Base-by-base conservation (phyloP, 306 rosid genomes). In the Sicyos baderoa region DNA sequence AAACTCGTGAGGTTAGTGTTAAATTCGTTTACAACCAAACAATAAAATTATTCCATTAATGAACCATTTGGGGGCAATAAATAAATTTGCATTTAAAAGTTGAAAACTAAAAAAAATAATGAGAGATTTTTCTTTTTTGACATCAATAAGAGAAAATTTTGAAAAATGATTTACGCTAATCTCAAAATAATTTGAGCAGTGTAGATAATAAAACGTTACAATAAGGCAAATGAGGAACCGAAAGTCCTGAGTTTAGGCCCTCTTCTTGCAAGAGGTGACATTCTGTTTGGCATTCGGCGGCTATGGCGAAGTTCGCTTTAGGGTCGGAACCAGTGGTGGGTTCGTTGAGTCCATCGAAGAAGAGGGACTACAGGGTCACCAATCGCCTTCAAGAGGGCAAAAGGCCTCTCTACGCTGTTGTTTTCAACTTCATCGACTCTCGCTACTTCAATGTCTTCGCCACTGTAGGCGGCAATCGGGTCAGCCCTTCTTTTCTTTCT, bases 381-480 rank as follows among this genome's bases (percentile, higher is more conserved):
- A 93, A 93, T 79, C 85, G 96, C 60, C 96, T 93, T 50, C 96
- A 90, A 71, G 99, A 93, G 78, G 97, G 97, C 13, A 90, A 90
- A 70, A 86, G 94, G 42, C 99, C 99, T 53, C 67, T 90, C 1
- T 90, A 90, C 78, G 94, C 96, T 60, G 77, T 90, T 49, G 91
- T 90, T 81, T 93, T 93, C 83, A 93, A 93, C 84, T 88, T 88
- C 86, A 77, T 88, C 44, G 97, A 93, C 64, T 82, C 94, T 15
- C 94, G 90, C 72, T 93, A 83, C 83, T 70, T 85, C 86, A 82
- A 80, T 67, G 91, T 93, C 76, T 93, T 93, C 61, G 96, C 96
- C 76, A 93, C 96, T 64, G 99, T 86, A 54, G 91, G 99, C 22
- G 96, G 97, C 82, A 93, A 93, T 74, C 84, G 94, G 87, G 92